Evolutionary conservation across 108 stramenopile species (phyloP), one percentile per base, ranked within the genome.

Genomic region (Cyclostephanos tholiformis): DNA sequence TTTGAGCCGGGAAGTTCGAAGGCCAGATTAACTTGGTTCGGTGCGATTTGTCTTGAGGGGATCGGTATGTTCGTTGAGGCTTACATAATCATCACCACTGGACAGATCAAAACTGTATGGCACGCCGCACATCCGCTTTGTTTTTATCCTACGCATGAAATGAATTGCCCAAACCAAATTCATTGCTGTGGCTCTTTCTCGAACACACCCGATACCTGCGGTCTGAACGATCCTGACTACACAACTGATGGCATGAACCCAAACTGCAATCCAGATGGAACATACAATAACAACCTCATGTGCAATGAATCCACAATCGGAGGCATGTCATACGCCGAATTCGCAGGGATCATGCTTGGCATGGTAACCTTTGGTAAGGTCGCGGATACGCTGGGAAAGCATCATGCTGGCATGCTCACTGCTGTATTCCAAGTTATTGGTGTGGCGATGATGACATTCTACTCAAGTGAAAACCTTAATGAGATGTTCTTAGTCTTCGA

Each of bases 281-380:
- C 63, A 19, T 64, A 64, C 25, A 64, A 35, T 0, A 22, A 30
- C 12, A 35, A 64, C 11, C n/a, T 64, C 63, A 25, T 64, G 17
- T 64, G 63, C 12, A 41, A 17, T 59, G 35, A 58, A 13, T 13
- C 22, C 4, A 27, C 48, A 8, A 36, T 59, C 5, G 60, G 60
- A 23, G 58, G 59, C 6, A 22, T 76, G 10, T 62, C 58, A 20
- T 76, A 76, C 61, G 60, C 60, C 27, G 75, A 76, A 35, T 76
- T 78, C 53, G 71, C 71, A 19, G 77, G 77, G 11, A 65, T 78
- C 35, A 78, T 78, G 71, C 32, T 78, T 52, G 77, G 77, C 6
- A 72, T 78, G 76, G 17, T 77, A 11, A 52, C 62, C 14, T 72
- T 71, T 49, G 76, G 70, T 9, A 51, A 39, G 26, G 35, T 77